Evolutionary conservation across 164 flowering plant species (phyloP), one percentile per base, ranked within the genome.

Genomic region (Chimonanthus salicifolius): DNA sequence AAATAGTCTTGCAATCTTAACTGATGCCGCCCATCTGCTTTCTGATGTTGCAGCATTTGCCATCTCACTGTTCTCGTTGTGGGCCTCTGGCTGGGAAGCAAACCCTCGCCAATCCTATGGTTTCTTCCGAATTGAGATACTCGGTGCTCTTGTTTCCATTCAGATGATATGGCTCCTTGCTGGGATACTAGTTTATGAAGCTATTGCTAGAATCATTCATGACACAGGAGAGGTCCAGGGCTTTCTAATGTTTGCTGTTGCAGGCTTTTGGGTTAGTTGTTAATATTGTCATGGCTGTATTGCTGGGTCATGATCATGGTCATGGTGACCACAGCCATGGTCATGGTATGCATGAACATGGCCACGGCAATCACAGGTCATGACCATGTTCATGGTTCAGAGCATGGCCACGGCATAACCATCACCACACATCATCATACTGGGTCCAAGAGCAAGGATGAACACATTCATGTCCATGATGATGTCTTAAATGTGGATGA

Each of bases 61-160:
- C 33, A 33, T 33, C 33, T 33, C 33, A 33, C 33, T 33, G 33
- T 84, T 86, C 75, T 81, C 87, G 2, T 49, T 84, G 18, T 84
- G 87, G 87, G 85, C 84, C 20, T 74, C 87, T 49, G 81, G 88
- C 8, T 86, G 88, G 88, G 85, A 80, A 58, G 84, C 87, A 7
- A 86, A 79, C 15, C 84, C 85, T 3, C 84, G 83, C 63, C 87
- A 82, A 58, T 74, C 85, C 16, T 86, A 81, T 67, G 88, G 87
- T 5, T 86, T 84, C 72, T 81, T 81, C 58, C 75, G 88, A 68
- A 9, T 83, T 47, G 88, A 86, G 76, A 76, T 84, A 69, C 83
- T 86, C 46, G 88, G 88, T 49, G 82, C 87, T 43, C 73, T 86
- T 20, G 81, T 86, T 58, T 86, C 88, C 15, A 84, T 84, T 7